Percentiles rank a stretch among this genome's conserved stretches.
phyloP scores from a whole-genome alignment of 73 alveolate genomes.

The Paraurostyla sp. region DNA sequence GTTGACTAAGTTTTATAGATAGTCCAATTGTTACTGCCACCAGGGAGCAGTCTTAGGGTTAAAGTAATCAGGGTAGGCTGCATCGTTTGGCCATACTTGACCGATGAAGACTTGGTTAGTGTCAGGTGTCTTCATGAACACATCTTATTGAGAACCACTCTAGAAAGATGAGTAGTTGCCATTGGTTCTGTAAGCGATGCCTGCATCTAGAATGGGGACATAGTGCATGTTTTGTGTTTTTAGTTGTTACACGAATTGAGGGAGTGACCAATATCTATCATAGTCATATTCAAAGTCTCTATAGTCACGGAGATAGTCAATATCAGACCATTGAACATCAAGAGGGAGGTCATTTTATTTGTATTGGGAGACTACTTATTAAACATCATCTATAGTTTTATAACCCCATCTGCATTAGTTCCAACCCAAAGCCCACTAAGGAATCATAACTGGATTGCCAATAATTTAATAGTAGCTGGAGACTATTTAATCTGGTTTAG shows the following conservation, averaged over 20 bases:
- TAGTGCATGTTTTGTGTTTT: slow-evolving; percentile 75
- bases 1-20: slow-evolving; percentile 70
- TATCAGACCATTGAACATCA: slow-evolving; percentile 97
- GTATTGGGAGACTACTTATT: slow-evolving; percentile 83
- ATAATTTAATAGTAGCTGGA: slow-evolving; percentile 64
- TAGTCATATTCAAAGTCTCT: slow-evolving; percentile 87
- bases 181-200: slow-evolving; percentile 77
- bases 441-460: slow-evolving; percentile 82
- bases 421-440: slow-evolving; percentile 93
- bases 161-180: slow-evolving; percentile 70
- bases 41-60: slow-evolving; percentile 66
- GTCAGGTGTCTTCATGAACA: slow-evolving; percentile 86
- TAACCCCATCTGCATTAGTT: slow-evolving; percentile 98
- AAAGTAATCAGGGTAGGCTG: slow-evolving; percentile 85
- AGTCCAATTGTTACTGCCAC: slow-evolving; percentile 85
- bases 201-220: slow-evolving; percentile 97
- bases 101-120: slow-evolving; percentile 69
- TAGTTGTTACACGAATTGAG: slow-evolving; percentile 36
- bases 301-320: slow-evolving; percentile 93
- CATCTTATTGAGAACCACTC: slow-evolving; percentile 76
- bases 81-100: slow-evolving; percentile 90
- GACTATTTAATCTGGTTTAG: slow-evolving; percentile 67
- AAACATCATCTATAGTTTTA: slow-evolving; percentile 68
- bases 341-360: slow-evolving; percentile 86
- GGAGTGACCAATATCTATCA: slow-evolving; percentile 34